Evolutionary conservation across 306 rosid genomes (phyloP).

Genomic region (Malus fusca): DNA sequence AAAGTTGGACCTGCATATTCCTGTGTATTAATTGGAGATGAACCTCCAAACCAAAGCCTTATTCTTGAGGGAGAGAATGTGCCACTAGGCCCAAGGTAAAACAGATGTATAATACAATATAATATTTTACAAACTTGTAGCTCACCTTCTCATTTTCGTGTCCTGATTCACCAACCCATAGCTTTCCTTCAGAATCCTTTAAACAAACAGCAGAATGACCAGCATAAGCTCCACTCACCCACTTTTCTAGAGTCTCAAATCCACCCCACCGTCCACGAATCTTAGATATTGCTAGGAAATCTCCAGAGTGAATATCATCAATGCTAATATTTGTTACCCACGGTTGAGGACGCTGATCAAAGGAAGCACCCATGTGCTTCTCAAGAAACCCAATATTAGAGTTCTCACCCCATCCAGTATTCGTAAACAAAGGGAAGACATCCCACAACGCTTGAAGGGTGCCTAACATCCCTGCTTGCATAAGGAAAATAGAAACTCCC

Average conservation of each 20-base stretch:
- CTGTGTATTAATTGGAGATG: not conserved
- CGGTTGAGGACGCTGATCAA: constrained; percentile 65
- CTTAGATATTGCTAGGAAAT: constrained; percentile 91
- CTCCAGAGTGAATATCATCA: constrained; percentile 90
- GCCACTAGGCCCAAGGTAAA: not conserved
- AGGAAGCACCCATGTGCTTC: constrained; percentile 86
- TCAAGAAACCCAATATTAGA: constrained; percentile 65
- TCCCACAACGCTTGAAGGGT: constrained; percentile 83
- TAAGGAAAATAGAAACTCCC: constrained; percentile 85
- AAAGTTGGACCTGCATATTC: not conserved
- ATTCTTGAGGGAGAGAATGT: not conserved
- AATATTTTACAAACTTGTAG: constrained; percentile 4
- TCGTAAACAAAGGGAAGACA: constrained; percentile 76
- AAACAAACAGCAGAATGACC: constrained; percentile 95
- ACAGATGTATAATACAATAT: not conserved
- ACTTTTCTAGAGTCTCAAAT: constrained; percentile 87
- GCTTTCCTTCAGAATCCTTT: constrained; percentile 76
- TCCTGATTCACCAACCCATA: constrained; percentile 98
- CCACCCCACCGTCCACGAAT: constrained; percentile 99
- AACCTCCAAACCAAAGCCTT: not conserved
- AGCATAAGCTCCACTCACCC: constrained; percentile 95
- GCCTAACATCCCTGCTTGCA: constrained; percentile 91
- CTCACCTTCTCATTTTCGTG: constrained; percentile 74
- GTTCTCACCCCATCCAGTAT: constrained; percentile 88
- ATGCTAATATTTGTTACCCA: constrained; percentile 66